Conservation (phyloP, 148 eudicot genomes). For the Rhododendron simsii region DNA sequence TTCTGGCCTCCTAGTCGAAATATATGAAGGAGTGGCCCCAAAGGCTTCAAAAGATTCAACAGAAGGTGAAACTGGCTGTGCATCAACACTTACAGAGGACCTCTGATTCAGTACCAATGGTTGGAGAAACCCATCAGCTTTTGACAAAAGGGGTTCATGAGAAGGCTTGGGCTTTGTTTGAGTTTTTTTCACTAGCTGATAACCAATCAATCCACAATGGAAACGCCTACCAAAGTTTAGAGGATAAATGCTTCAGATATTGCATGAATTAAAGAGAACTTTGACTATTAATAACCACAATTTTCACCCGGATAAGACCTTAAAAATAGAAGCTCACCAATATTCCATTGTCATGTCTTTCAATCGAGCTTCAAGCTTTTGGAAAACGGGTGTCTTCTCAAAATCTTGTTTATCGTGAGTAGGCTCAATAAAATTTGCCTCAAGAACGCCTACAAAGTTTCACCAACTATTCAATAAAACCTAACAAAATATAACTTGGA, state of each 20-base stretch:
- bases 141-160: conserved; percentile 11
- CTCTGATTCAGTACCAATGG: neutral
- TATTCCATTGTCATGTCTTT: conserved; percentile 61
- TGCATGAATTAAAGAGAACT: neutral
- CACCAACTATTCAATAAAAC: neutral
- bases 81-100: neutral
- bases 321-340: conserved; percentile 36
- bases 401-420: conserved; percentile 65
- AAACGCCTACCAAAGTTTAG: conserved; percentile 33
- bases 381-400: conserved; percentile 59
- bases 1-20: conserved; percentile 1
- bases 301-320: neutral
- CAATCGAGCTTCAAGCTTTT: conserved; percentile 56
- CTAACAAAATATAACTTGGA: neutral
- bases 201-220: conserved; percentile 58
- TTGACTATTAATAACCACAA: neutral
- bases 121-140: neutral
- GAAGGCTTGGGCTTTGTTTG: conserved; percentile 15
- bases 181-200: conserved; percentile 29
- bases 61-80: neutral
- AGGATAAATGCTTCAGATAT: neutral
- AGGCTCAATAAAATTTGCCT: conserved; percentile 59
- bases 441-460: conserved; percentile 40
- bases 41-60: neutral
- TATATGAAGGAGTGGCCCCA: neutral